Evolutionary conservation across 352 stramenopile species (phyloP), one percentile per base, ranked within the genome.

Genomic region (Thalassiosira oceanica): DNA sequence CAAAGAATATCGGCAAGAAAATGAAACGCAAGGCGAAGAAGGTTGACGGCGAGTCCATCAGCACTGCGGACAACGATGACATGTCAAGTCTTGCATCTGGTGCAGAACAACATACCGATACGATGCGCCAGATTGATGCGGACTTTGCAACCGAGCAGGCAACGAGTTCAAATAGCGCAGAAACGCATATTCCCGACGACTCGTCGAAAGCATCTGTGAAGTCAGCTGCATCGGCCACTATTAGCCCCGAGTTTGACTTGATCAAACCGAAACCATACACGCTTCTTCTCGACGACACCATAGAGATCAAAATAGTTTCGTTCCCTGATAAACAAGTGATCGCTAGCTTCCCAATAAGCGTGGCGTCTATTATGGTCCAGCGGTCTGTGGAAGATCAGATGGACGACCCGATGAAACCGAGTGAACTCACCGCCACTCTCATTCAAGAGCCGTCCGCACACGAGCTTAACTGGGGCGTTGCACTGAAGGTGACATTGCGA

Each of bases 401-500:
- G 3, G 55, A 60, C 56, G 57, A 80, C 64, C 70, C 70, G 10
- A 27, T 61, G 1, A 60, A 63, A 28, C 57, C 65, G 24, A 66
- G 57, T 37, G 65, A 77, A 24, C 48, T 77, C 15, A 78, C 70
- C 21, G 46, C 35, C 10, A 80, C 65, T 21, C 49, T 80, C 15
- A 60, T 75, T 10, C 70, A 80, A 63, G 70, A 80, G 54, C 70
- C 70, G 33, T 69, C 31, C 18, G 58, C 65, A 31, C 46, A 26
- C 21, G 45, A 73, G 27, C 18, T 76, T 10, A 49, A 49, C 33
- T 80, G 70, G 70, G 70, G 70, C n/a, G 55, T 75, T 2, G 65
- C 71, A 56, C 52, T 76, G 5, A 76, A 77, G 24, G 48, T 80
- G 42, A 80, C 70, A 41, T 26, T 80, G 11, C 56, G 70, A 48